Percentiles rank a stretch among this genome's conserved stretches.
phyloP scores from a whole-genome alignment of 1,139 yeast genomes.

The Hyphopichia pseudoburtonii region DNA sequence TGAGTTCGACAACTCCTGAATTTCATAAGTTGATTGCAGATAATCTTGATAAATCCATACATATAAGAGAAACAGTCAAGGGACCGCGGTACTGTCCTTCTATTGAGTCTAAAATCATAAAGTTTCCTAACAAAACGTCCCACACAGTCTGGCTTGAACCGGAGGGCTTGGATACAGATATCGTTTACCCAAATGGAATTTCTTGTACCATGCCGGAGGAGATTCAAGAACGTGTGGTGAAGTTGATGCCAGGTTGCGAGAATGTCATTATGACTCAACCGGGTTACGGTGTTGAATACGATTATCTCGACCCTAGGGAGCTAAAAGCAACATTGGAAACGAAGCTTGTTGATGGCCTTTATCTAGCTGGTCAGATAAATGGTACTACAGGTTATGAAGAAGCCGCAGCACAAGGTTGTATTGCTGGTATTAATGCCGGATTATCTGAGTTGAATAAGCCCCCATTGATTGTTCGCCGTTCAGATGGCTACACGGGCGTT shows the following conservation, averaged over 20 bases:
- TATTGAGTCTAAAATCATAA: slow-evolving; percentile 81
- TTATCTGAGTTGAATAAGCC: slow-evolving; percentile 39
- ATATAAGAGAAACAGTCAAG: slow-evolving; percentile 88
- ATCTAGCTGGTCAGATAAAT: slow-evolving; percentile 93
- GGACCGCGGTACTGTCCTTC: slow-evolving; percentile 99
- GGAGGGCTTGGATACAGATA: slow-evolving; percentile 83
- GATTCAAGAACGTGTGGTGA: slow-evolving; percentile 72
- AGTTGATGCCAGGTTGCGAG: slow-evolving; percentile 85
- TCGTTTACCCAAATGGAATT: slow-evolving; percentile 94
- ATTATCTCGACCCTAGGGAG: slow-evolving; percentile 92
- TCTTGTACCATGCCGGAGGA: slow-evolving; percentile 97
- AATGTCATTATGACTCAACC: slow-evolving; percentile 87
- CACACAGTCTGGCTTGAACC: slow-evolving; percentile 97
- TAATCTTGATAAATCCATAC: slow-evolving; percentile 81
- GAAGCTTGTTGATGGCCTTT: slow-evolving; percentile 73
- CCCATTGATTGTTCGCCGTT: slow-evolving; percentile 60
- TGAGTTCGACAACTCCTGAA: slow-evolving; percentile 74
- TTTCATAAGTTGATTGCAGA: slow-evolving; percentile 68
- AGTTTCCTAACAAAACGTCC: slow-evolving; percentile 71
- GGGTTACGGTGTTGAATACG: slow-evolving; percentile 98
- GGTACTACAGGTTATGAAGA: slow-evolving; percentile 99
- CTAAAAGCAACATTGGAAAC: slow-evolving; percentile 78
- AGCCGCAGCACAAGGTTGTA: slow-evolving; percentile 94
- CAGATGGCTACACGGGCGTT: slow-evolving; percentile 91
- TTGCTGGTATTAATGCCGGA: slow-evolving; percentile 96